Evolutionary conservation across 2,329 filamentous ascomycete species (phyloP).

Genomic region (Penicillium decumbens): DNA sequence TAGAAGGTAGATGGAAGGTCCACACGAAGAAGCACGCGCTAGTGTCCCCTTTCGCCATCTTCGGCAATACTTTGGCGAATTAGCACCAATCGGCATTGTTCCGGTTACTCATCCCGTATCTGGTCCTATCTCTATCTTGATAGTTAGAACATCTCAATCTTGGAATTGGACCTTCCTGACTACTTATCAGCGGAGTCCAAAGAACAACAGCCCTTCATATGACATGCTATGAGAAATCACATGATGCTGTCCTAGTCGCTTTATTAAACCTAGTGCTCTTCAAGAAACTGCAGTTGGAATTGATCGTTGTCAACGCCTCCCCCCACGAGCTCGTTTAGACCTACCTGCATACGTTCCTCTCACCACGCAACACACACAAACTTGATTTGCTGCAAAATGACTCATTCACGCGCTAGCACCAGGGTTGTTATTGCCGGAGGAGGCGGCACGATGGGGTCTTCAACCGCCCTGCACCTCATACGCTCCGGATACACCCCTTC

Average conservation of each 20-base stretch:
- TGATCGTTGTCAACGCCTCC: not conserved
- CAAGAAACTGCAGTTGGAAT: not conserved
- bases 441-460: slow-evolving; percentile 47
- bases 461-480: slow-evolving; percentile 46
- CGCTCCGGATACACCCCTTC: slow-evolving; percentile 40
- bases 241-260: not conserved
- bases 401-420: slow-evolving; percentile 3
- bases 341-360: not conserved
- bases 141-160: not conserved
- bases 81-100: slow-evolving; percentile 1
- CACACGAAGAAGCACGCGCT: slow-evolving; percentile 7
- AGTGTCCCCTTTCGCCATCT: slow-evolving; percentile 1
- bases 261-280: not conserved
- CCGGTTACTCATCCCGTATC: not conserved
- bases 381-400: slow-evolving; percentile 1
- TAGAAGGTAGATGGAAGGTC: slow-evolving; percentile 12
- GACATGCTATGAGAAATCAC: not conserved
- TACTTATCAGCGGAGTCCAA: not conserved
- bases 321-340: not conserved
- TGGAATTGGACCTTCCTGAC: not conserved
- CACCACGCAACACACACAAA: too few species aligned
- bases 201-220: not conserved
- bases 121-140: not conserved
- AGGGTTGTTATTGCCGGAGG: slow-evolving; percentile 38
- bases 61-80: not conserved